Evolutionary conservation across 2,329 filamentous ascomycete genomes (phyloP), one percentile per base, ranked within the genome.

Genomic region (Dactylellina cionopaga): DNA sequence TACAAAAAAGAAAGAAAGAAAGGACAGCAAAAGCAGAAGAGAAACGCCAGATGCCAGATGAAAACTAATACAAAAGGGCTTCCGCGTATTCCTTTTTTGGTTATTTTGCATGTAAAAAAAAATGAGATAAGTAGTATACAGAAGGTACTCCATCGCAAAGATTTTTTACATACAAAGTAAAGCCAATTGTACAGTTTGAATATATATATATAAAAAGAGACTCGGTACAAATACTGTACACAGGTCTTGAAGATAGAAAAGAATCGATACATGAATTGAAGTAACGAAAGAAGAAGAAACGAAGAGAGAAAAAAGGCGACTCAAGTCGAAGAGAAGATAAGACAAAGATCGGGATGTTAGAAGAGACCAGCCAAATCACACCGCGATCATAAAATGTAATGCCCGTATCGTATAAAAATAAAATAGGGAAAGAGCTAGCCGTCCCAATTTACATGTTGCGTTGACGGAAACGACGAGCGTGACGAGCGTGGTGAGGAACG

Each of bases 221-320:
- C 51, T n/a, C n/a, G n/a, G n/a, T n/a, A 55, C n/a, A 35, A 27
- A 47, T 49, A 47, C 29, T 37, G 41, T 55, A 55, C 22, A 56
- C 29, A 44, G 3, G 29, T 54, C 22, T 15, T 24, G 27, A 13
- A 55, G 29, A 43, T 43, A 56, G 22, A 13, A 39, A 51, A 60
- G n/a, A 56, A 65, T 55, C 60, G 22, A 43, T 66, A 66, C 62
- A 66, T 19, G 62, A 68, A 68, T 43, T 33, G 63, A 68, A 68
- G 37, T n/a, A n/a, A n/a, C n/a, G n/a, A n/a, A 25, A 7, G 25
- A 46, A 15, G 15, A 35, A 39, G 10, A 55, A 17, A 56, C n/a
- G n/a, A n/a, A n/a, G n/a, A n/a, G n/a, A 25, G 29, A 46, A 39
- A 27, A 6, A 29, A 49, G 35, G 2, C 24, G 51, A 66, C 41